A percentile compares a stretch with the other conserved stretches of the same genome.
These are phyloP conservation scores for Metschnikowia koreensis DNA, from an alignment of 805 yeast species.

Conservation along the genomic window DNA sequence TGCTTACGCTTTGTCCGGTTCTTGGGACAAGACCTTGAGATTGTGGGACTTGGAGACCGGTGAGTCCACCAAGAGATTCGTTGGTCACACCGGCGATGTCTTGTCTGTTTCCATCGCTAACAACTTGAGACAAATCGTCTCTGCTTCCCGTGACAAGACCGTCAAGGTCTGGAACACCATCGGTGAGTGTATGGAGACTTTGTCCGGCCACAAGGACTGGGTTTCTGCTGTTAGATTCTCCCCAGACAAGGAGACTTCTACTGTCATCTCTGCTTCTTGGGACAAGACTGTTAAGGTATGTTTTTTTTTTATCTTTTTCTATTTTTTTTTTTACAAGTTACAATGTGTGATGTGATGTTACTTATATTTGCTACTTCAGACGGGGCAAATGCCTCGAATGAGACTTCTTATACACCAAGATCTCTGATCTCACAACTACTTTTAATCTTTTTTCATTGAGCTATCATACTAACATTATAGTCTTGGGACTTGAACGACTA, in stretches of 20 bases:
- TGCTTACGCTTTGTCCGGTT: conserved; percentile 94
- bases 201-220: conserved; percentile 98
- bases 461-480: conserved; percentile 58
- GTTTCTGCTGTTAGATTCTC: conserved; percentile 97
- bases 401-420: conserved; percentile 98
- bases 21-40: conserved; percentile 99
- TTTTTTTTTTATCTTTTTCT: conserved; percentile 46
- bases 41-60: conserved; percentile 97
- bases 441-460: background rate
- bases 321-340: conserved; percentile 6
- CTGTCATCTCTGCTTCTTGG: conserved; percentile 97
- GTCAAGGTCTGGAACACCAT: conserved; percentile 99
- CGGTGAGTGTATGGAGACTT: conserved; percentile 94
- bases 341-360: conserved; percentile 57
- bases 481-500: conserved; percentile 90
- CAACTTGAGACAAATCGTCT: conserved; percentile 95
- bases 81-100: conserved; percentile 97
- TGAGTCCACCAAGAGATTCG: conserved; percentile 90
- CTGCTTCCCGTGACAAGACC: conserved; percentile 99
- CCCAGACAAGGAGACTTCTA: conserved; percentile 70
- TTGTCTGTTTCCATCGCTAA: conserved; percentile 94
- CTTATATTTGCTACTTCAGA: conserved; percentile 99
- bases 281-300: conserved; percentile 99
- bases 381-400: conserved; percentile 71
- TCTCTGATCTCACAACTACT: conserved; percentile 67